Evolutionary conservation across 2,329 filamentous ascomycete genomes (phyloP), one percentile per base, ranked within the genome.

Genomic region (Ophiosphaerella korrae): DNA sequence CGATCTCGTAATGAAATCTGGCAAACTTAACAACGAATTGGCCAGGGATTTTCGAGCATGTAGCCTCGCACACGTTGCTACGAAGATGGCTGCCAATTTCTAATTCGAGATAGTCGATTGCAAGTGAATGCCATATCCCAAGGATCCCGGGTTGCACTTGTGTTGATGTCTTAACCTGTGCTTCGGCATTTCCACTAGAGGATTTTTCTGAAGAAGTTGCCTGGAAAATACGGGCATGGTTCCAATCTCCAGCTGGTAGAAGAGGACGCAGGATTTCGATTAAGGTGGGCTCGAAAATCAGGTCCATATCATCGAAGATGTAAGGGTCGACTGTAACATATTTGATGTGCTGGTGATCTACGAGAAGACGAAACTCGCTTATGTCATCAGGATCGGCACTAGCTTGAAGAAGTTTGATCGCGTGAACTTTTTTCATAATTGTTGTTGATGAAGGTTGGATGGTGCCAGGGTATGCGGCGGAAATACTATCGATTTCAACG

Each of bases 311-410:
- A 24, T 65, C 61, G 41, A 72, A 68, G 3, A 72, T 46, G 43
- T 73, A 70, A 11, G 67, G 53, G 7, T 73, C 73, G 24, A 78
- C 65, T 11, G 67, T 74, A 29, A 78, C 58, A 52, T 78, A 78
- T 61, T 77, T 78, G 62, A 78, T 62, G 45, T 67, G 49, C 18
- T 64, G 65, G 21, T 55, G 58, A 50, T 74, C 63, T 29, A 77
- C 66, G 1, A 77, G 65, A 42, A 77, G 64, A 40, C 76, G 72
- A 47, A 74, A 74, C 41, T 76, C 67, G 60, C 73, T 71, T 18
- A 57, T 41, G 4, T 55, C 52, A 3, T 57, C 54, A 18, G 23
- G 13, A 14, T 41, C 56, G 13, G 44, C 55, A 32, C 47, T 52
- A 11, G 44, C 50, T n/a, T 66, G 53, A 12, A 64, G 54, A 9